Evolutionary conservation across 1,284 basidiomycete genomes (phyloP), one percentile per base, ranked within the genome.

Genomic region (Pyrrhoderma lamaoense): DNA sequence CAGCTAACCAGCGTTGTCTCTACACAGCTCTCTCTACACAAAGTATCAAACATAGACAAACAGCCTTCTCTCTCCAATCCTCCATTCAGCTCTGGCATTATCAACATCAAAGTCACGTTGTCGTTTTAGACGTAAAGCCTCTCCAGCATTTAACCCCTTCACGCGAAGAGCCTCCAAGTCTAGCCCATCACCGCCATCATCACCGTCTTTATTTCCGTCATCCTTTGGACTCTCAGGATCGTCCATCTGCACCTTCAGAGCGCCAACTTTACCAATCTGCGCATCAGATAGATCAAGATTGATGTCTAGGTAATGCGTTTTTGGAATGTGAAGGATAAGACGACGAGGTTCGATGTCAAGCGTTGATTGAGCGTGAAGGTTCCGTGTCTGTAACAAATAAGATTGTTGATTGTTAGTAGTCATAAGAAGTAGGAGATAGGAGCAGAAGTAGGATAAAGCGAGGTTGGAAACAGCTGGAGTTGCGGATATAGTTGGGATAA

Each of bases 281-380:
- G 73, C 70, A 57, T 84, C 80, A 0, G 74, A 66, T 2, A 72
- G 60, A 16, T 64, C 63, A 18, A 85, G 67, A 60, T 84, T 67
- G 55, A 86, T 66, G 57, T 83, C 78, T 18, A 86, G 67, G 11
- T 65, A 61, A 45, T 73, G 75, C 21, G 68, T 60, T 14, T 60
- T 58, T 1, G 82, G 79, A 16, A 82, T 59, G 38, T 65, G 56
- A 9, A 87, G 61, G 16, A 77, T 63, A 31, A 87, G 53, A 9
- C 80, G 71, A 18, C 75, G 70, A 0, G 76, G 67, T 57, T 84
- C 81, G 18, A 87, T 55, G 56, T 85, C 82, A 9, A 87, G 74
- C 0, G 73, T 73, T 1, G 80, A 69, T 2, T 62, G 56, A 18
- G 69, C 53, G 42, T 82, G 70, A 36, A 67, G 58, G 19, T 65